Base-by-base conservation (phyloP, 192 early-diverging fungal species). In the Pilaira anomala region DNA sequence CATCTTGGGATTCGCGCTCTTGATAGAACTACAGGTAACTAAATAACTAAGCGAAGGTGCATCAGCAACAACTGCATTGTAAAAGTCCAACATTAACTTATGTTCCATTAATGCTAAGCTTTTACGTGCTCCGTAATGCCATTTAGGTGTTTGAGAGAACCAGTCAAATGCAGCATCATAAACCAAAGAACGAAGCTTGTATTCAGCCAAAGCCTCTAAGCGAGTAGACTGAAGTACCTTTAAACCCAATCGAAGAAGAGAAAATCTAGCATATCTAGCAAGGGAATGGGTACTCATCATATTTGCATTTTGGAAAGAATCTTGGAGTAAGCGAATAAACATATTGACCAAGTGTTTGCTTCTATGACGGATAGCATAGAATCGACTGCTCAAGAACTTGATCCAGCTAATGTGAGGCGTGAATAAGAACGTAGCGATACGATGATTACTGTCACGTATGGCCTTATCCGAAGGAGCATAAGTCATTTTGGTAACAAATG, bases 401-500 rank as follows among this genome's bases (percentile, higher is more conserved):
- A 96, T 90, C 86, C 93, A 89, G 36, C 80, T 89, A 18, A 81
- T 65, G 65, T 98, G 97, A 12, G 93, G 89, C 0, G 77, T 73
- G 60, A 90, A 82, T 25, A 84, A 72, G 30, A 73, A 80, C 14
- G 78, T 85, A 16, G 84, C 92, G 14, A 72, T 70, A 48, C 78
- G 77, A 44, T 84, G 79, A 18, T 76, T 86, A 49, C 78, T 86
- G 51, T 83, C 76, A 13, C 85, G 81, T 3, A 80, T 85, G 2
- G 83, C 84, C 71, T 94, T 92, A 74, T 90, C 90, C 2, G 93
- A 91, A 6, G 94, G 92, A 22, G 92, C 83, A 70, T 98, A 97
- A 22, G 88, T 89, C 92, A 98, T 96, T 65, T 89, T 91, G 65
- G 76, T 83, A 45, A 86, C 86, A 79, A 98, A 99, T 12, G 95